phyloP scores from a whole-genome alignment of 2,329 filamentous ascomycete species.

The Scedosporium boydii region DNA sequence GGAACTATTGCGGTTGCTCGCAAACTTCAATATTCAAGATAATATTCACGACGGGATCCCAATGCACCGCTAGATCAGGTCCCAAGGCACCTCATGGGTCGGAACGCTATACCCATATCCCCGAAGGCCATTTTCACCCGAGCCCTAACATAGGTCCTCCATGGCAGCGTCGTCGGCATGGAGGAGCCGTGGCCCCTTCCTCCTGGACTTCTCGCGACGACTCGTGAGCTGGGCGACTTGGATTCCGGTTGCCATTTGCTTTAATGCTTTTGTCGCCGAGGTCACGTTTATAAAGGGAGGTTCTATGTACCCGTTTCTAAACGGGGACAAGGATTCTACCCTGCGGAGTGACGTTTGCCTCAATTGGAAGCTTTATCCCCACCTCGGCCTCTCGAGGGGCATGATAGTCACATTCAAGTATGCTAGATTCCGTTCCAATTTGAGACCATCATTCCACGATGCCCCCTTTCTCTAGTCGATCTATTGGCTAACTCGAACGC shows the following conservation, averaged over 20 bases:
- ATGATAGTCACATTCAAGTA: slow-evolving; percentile 68
- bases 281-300: slow-evolving; percentile 46
- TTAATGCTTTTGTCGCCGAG: slow-evolving; percentile 52
- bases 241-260: slow-evolving; percentile 51
- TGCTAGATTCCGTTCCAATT: slow-evolving; percentile 12
- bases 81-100: not conserved
- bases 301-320: slow-evolving; percentile 73
- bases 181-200: slow-evolving; percentile 3
- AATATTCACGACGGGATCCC: not conserved
- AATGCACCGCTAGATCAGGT: not conserved
- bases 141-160: not conserved
- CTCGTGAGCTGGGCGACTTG: slow-evolving; percentile 23
- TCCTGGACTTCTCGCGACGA: slow-evolving; percentile 4
- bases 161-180: not conserved
- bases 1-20: no score
- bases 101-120: not conserved
- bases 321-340: slow-evolving; percentile 52
- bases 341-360: slow-evolving; percentile 45
- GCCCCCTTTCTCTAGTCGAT: not conserved
- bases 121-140: not conserved
- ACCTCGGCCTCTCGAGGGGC: slow-evolving; percentile 52
- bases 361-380: slow-evolving; percentile 49
- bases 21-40: no score
- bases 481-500: not conserved
- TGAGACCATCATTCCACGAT: not conserved